A percentile compares a stretch with the other conserved stretches of the same genome.
These are phyloP conservation scores for Vigna hirtella DNA, from an alignment of 306 rosid species.

Conservation along the genomic window DNA sequence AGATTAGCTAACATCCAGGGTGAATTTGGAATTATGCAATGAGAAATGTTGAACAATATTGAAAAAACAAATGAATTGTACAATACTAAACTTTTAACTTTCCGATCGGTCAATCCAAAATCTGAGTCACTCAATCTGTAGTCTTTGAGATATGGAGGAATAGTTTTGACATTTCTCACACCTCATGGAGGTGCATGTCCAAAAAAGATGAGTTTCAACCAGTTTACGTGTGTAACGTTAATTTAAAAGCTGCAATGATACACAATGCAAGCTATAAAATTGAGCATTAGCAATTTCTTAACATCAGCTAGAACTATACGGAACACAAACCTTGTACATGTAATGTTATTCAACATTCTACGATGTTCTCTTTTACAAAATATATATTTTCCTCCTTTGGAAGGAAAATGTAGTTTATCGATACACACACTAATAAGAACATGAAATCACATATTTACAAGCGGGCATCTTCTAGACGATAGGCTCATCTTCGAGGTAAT, in stretches of 20 bases:
- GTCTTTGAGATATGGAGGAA: no score
- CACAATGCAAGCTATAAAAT: background rate
- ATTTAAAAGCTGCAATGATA: background rate
- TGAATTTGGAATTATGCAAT: no score
- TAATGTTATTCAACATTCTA: constrained; percentile 22
- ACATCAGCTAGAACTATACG: background rate
- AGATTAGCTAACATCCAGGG: no score
- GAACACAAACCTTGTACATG: background rate
- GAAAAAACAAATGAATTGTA: no score
- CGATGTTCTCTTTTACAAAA: background rate
- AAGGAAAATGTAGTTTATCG: background rate
- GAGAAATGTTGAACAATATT: no score
- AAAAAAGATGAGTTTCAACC: background rate
- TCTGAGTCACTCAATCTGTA: no score
- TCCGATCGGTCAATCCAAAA: no score
- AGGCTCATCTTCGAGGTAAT: constrained; percentile 89
- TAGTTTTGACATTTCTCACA: no score
- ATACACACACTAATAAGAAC: constrained; percentile 32
- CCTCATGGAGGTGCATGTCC: no score
- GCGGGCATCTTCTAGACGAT: constrained; percentile 43
- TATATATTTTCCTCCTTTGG: background rate
- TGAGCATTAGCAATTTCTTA: background rate
- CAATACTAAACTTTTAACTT: no score
- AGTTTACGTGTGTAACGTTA: background rate
- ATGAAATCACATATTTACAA: constrained; percentile 32